Evolutionary conservation across 176 grass and related monocot genomes (phyloP).

Genomic region (Melocanna baccifera): DNA sequence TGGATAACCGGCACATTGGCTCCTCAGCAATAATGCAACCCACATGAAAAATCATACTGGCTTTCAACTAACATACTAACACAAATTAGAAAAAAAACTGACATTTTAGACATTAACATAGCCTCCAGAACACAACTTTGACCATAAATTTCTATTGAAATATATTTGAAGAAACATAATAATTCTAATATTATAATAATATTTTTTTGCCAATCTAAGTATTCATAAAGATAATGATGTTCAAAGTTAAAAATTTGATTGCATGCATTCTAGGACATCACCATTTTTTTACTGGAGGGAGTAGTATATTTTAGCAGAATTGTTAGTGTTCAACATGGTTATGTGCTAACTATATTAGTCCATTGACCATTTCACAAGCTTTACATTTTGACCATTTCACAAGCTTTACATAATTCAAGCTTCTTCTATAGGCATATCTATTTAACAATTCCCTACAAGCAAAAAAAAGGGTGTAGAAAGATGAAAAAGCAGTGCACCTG

Average conservation of each 20-base stretch:
- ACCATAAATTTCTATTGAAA: not conserved
- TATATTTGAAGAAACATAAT: too few relatives aligned
- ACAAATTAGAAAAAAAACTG: not conserved
- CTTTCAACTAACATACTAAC: not conserved
- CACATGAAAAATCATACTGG: not conserved
- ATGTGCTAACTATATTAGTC: slow-evolving; percentile 1
- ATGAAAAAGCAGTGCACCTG: slow-evolving; percentile 55
- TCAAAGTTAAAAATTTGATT: not conserved
- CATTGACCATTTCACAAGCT: not conserved
- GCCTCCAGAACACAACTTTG: not conserved
- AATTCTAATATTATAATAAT: not conserved
- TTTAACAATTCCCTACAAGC: not conserved
- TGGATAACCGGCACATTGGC: not conserved
- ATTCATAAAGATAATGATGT: not conserved
- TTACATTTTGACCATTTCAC: too few relatives aligned
- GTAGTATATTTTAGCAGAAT: not conserved
- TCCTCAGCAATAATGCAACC: too few relatives aligned
- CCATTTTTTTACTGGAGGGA: not conserved
- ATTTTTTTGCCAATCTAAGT: not conserved
- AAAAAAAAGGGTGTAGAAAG: not conserved
- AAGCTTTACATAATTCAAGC: slow-evolving; percentile 18
- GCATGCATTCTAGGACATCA: not conserved
- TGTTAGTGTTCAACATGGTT: not conserved
- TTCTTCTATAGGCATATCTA: not conserved
- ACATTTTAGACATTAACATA: not conserved